These are phyloP conservation scores for Lophiotrema nucula DNA, from an alignment of 495 filamentous ascomycete species.

Conservation along the genomic window DNA sequence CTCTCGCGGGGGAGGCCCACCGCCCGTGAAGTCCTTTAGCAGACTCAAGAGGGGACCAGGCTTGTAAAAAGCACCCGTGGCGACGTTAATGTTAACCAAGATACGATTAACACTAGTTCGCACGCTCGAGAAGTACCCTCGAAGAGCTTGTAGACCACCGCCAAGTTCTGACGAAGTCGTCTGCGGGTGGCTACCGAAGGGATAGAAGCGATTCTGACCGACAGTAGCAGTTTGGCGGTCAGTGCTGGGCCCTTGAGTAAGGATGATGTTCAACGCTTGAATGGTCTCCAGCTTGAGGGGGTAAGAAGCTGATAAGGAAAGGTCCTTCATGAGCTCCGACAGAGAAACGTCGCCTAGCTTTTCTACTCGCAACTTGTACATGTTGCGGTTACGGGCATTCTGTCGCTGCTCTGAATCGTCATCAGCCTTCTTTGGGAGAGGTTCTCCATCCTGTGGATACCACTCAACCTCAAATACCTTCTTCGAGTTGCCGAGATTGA, in stretches of 20 bases:
- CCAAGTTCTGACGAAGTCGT: constrained; percentile 32
- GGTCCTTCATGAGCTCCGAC: constrained; percentile 38
- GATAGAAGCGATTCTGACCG: constrained; percentile 39
- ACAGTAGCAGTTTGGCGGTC: constrained; percentile 42
- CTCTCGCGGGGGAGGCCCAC: neutral
- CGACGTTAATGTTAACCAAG: constrained; percentile 52
- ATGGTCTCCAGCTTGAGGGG: constrained; percentile 36
- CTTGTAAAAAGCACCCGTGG: constrained; percentile 47
- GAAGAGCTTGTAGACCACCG: constrained; percentile 44
- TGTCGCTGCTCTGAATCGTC: constrained; percentile 1
- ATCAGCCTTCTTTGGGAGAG: constrained; percentile 7
- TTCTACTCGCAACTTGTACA: constrained; percentile 20
- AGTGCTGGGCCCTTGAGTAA: constrained; percentile 38
- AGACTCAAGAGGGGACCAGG: constrained; percentile 34
- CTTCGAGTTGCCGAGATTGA: constrained; percentile 26
- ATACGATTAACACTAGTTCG: constrained; percentile 43
- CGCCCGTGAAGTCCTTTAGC: constrained; percentile 26
- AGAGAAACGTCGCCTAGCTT: constrained; percentile 25
- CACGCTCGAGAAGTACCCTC: constrained; percentile 52
- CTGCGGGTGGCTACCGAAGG: constrained; percentile 19
- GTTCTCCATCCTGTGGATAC: constrained; percentile 24
- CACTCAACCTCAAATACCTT: constrained; percentile 20
- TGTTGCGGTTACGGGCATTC: constrained; percentile 18
- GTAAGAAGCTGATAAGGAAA: constrained; percentile 31
- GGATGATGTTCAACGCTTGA: constrained; percentile 57